Evolutionary conservation across 352 stramenopile species (phyloP).

Genomic region (Albugo laibachii): DNA sequence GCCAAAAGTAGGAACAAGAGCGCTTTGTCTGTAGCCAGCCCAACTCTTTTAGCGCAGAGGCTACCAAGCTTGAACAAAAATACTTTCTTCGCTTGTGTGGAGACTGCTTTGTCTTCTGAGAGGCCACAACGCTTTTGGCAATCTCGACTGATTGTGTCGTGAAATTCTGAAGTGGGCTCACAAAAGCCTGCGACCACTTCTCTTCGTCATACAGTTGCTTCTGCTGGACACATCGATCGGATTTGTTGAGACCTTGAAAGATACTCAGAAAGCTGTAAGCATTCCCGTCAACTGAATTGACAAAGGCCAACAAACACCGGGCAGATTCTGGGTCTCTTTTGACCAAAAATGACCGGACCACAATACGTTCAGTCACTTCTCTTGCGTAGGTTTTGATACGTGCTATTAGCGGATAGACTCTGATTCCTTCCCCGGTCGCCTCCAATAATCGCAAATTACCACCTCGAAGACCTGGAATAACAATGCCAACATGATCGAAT

Average conservation of each 20-base stretch:
- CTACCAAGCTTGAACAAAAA: slow-evolving; percentile 69
- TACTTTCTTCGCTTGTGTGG: slow-evolving; percentile 35
- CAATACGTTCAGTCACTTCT: slow-evolving; percentile 67
- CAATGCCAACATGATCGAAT: slow-evolving; percentile 68
- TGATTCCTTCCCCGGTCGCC: slow-evolving; percentile 55
- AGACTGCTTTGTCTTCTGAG: background rate
- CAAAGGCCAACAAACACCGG: slow-evolving; percentile 26
- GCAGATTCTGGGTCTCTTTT: slow-evolving; percentile 23
- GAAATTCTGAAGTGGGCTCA: background rate
- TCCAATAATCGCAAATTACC: slow-evolving; percentile 42
- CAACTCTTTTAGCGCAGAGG: slow-evolving; percentile 54
- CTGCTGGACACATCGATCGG: background rate
- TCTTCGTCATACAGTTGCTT: slow-evolving; percentile 3
- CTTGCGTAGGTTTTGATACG: slow-evolving; percentile 57
- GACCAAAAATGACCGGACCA: slow-evolving; percentile 29
- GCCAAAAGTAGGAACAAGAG: slow-evolving; percentile 64
- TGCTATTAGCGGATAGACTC: slow-evolving; percentile 58
- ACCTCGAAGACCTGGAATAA: slow-evolving; percentile 30
- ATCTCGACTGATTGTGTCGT: background rate
- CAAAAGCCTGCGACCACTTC: background rate
- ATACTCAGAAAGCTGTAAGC: slow-evolving; percentile 72
- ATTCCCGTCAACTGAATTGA: slow-evolving; percentile 51
- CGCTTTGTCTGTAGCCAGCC: slow-evolving; percentile 51
- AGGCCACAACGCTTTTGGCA: background rate
- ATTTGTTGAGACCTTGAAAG: slow-evolving; percentile 11